Percentiles rank a stretch among this genome's conserved stretches.
phyloP scores from a whole-genome alignment of 495 filamentous ascomycete species.

The Chaetomium cochliodes region DNA sequence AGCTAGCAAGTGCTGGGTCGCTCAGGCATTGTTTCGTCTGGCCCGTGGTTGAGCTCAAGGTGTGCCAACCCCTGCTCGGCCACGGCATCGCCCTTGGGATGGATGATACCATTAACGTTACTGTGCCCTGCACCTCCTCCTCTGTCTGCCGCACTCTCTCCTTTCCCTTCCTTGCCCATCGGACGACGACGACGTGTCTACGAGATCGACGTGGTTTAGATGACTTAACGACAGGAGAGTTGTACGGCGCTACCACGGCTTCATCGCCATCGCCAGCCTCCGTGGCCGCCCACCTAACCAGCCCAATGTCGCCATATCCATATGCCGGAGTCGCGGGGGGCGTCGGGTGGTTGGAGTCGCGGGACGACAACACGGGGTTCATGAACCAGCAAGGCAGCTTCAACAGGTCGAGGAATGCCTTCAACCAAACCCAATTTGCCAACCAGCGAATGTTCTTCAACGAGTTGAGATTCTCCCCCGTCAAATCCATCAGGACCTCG shows the following conservation, averaged over 20 bases:
- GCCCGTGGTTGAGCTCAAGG: conserved; percentile 39
- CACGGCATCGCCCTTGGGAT: conserved; percentile 17
- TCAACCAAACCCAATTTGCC: conserved; percentile 37
- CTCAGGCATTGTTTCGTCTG: conserved; percentile 50
- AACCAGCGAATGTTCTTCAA: conserved; percentile 40
- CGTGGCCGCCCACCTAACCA: conserved; percentile 30
- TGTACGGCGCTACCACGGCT: conserved; percentile 44
- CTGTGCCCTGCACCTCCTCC: conserved; percentile 26
- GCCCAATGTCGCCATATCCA: conserved; percentile 40
- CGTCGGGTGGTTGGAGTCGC: conserved; percentile 43
- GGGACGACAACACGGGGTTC: conserved; percentile 39
- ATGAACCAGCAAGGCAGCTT: conserved; percentile 24
- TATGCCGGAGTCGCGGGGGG: conserved; percentile 36
- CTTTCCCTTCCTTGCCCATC: conserved; percentile 37
- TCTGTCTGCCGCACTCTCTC: conserved; percentile 27
- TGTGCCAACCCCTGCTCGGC: conserved; percentile 26
- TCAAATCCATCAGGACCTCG: conserved; percentile 49
- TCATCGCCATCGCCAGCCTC: conserved; percentile 48
- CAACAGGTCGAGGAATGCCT: conserved; percentile 28
- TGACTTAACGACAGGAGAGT: conserved; percentile 46
- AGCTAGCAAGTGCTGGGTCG: conserved; percentile 35
- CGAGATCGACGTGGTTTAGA: conserved; percentile 43
- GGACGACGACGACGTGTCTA: conserved; percentile 35
- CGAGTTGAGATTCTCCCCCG: conserved; percentile 44
- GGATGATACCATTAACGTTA: conserved; percentile 33